These are phyloP conservation scores for Fusarium tricinctum DNA, from an alignment of 2,329 filamentous ascomycete genomes.

Conservation along the genomic window DNA sequence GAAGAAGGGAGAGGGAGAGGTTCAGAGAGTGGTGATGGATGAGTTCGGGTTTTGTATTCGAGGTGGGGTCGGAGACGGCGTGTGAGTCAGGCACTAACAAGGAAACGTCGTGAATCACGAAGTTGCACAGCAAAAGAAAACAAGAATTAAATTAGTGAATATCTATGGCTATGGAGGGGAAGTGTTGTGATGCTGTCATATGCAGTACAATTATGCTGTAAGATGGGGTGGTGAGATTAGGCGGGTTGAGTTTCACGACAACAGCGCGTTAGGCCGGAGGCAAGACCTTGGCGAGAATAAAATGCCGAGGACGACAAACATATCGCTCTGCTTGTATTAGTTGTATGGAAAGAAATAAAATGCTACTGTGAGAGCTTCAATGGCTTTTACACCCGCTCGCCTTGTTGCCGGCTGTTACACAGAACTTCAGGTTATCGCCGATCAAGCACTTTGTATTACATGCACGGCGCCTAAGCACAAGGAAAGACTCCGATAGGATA, in stretches of 20 bases:
- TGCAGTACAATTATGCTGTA: constrained; percentile 16
- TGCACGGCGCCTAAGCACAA: background rate
- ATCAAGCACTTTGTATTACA: background rate
- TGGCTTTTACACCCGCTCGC: background rate
- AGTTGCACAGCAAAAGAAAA: background rate
- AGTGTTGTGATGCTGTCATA: constrained; percentile 21
- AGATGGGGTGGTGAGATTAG: constrained; percentile 26
- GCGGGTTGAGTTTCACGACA: constrained; percentile 22
- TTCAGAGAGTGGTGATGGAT: constrained; percentile 1
- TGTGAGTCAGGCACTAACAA: constrained; percentile 36
- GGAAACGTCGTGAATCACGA: background rate
- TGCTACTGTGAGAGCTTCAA: background rate
- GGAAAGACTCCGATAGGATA: constrained; percentile 4
- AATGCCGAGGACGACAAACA: fast-evolving
- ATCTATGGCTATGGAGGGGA: background rate
- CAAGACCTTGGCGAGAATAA: background rate
- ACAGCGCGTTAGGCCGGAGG: background rate
- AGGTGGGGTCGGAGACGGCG: constrained; percentile 32
- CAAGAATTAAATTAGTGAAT: background rate
- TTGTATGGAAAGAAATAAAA: fast-evolving
- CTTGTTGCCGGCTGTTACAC: background rate
- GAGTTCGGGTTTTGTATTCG: constrained; percentile 31
- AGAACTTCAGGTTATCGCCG: background rate
- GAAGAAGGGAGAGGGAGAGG: background rate
- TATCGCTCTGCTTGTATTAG: background rate